Evolutionary conservation across 2,329 filamentous ascomycete species (phyloP).

Genomic region (Scortechinia acanthostroma): DNA sequence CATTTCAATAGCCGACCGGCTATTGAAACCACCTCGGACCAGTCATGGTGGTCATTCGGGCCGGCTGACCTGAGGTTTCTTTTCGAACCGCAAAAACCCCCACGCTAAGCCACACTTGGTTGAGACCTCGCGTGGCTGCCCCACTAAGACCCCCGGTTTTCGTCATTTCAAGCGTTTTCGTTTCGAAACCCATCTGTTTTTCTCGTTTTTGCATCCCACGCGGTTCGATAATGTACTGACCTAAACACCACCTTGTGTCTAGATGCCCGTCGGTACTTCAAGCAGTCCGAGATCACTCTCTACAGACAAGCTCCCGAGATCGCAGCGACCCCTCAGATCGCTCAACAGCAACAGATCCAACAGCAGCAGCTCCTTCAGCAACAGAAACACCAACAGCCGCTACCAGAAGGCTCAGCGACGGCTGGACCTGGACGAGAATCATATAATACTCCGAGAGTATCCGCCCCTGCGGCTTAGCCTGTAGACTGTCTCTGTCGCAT

Average conservation of each 20-base stretch:
- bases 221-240: too few species aligned
- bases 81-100: too few species aligned
- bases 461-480: not conserved
- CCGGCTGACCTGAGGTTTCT: too few species aligned
- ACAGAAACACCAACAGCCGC: not conserved
- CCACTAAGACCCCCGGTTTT: constrained; percentile 6
- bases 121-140: not conserved
- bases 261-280: constrained; percentile 97
- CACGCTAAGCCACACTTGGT: not conserved
- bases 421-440: not conserved
- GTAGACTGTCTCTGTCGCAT: too few species aligned
- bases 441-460: not conserved
- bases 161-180: constrained; percentile 2
- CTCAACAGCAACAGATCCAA: constrained; percentile 11
- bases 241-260: constrained; percentile 11
- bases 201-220: not conserved
- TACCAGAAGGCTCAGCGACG: not conserved
- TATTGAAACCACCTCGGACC: not conserved
- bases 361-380: not conserved
- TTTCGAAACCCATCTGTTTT: constrained; percentile 3
- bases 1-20: not conserved
- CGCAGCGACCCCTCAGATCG: constrained; percentile 13
- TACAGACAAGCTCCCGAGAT: constrained; percentile 73
- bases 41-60: not conserved
- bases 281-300: constrained; percentile 96